Evolutionary conservation across 371 early-diverging fungal genomes (phyloP).

Genomic region (Rhizopus arrhizus): DNA sequence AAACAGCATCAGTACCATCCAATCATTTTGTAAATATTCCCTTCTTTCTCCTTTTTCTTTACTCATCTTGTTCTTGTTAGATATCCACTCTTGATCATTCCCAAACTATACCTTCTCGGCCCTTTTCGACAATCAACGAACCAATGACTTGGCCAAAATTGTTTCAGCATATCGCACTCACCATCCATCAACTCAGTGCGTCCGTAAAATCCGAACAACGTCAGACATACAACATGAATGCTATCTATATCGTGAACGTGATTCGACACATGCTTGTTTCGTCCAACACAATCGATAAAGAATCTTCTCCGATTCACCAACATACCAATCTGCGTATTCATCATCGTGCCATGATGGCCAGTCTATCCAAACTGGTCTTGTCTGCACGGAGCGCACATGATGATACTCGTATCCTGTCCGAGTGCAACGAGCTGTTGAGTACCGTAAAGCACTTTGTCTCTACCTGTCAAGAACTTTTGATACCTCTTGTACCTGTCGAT

Average conservation of each 20-base stretch:
- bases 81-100: background rate
- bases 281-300: constrained; percentile 70
- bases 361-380: constrained; percentile 78
- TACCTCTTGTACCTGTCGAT: constrained; percentile 22
- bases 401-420: constrained; percentile 53
- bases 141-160: constrained; percentile 66
- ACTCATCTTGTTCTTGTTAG: background rate
- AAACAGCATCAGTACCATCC: background rate
- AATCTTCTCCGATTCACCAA: constrained; percentile 57
- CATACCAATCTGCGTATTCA: constrained; percentile 67
- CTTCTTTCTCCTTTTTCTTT: too few species aligned
- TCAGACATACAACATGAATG: constrained; percentile 51
- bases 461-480: constrained; percentile 33
- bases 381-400: constrained; percentile 45
- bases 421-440: constrained; percentile 34
- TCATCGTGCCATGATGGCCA: constrained; percentile 76
- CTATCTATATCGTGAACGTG: constrained; percentile 69
- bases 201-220: constrained; percentile 57
- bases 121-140: constrained; percentile 19
- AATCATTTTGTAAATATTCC: too few species aligned
- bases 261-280: constrained; percentile 84
- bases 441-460: constrained; percentile 33
- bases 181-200: constrained; percentile 67
- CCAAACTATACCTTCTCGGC: background rate
- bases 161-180: constrained; percentile 59